Percentiles rank a stretch among this genome's conserved stretches.
Conservation (phyloP, 2,329 filamentous ascomycete genomes). For the Trichoderma sp. region DNA sequence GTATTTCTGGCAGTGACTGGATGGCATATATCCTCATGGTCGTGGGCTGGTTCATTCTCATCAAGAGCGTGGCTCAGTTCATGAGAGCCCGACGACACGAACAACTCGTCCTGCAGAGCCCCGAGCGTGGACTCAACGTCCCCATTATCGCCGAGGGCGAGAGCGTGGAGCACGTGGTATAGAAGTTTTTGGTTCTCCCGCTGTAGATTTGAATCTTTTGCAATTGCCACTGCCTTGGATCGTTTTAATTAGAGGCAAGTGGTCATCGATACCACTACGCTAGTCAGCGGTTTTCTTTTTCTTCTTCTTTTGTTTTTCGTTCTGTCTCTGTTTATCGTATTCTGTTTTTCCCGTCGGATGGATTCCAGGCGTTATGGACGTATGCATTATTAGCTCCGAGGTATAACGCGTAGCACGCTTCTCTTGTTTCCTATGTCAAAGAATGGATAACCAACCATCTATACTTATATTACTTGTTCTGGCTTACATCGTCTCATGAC, state of each 20-base stretch:
- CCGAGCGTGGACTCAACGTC: conserved; percentile 80
- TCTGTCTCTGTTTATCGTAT: background rate
- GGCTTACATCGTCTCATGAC: background rate
- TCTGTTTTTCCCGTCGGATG: background rate
- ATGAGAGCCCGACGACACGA: conserved; percentile 86
- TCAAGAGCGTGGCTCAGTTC: conserved; percentile 90
- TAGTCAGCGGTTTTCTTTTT: background rate
- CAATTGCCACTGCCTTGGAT: background rate
- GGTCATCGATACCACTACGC: background rate
- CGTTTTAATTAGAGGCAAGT: background rate
- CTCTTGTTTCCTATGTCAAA: conserved; percentile 26
- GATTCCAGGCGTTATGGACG: conserved; percentile 22
- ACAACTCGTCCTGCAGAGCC: conserved; percentile 88
- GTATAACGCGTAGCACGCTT: conserved; percentile 26
- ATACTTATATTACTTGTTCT: background rate
- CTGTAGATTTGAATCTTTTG: conserved; percentile 25
- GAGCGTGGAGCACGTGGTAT: conserved; percentile 74
- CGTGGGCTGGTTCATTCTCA: conserved; percentile 96
- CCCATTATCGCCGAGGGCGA: conserved; percentile 88
- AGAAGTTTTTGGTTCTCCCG: conserved; percentile 28
- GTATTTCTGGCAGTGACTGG: conserved; percentile 78
- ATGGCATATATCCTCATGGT: conserved; percentile 93
- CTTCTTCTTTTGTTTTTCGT: background rate
- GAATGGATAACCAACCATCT: conserved; percentile 6
- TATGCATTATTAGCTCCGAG: conserved; percentile 9